These are phyloP conservation scores for Artemisia annua DNA, from an alignment of 129 eudicot species.

Conservation along the genomic window DNA sequence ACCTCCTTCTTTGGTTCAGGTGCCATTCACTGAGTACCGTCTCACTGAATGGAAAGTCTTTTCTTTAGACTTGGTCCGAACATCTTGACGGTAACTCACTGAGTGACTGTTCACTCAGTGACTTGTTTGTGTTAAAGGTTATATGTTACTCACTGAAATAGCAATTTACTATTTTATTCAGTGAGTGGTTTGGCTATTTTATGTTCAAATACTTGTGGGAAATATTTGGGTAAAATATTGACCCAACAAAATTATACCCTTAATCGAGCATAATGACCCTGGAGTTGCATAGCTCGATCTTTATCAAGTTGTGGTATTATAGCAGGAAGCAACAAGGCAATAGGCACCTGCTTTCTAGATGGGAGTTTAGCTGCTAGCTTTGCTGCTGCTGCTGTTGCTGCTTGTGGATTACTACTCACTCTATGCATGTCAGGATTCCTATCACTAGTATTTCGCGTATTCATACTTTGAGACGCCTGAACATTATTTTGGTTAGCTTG, in stretches of 20 bases:
- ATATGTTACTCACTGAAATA: too few species aligned
- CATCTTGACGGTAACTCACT: too few species aligned
- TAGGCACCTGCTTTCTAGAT: conserved; percentile 58
- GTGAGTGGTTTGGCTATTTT: too few species aligned
- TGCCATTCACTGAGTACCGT: too few species aligned
- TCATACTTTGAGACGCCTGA: conserved; percentile 41
- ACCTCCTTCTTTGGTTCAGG: too few species aligned
- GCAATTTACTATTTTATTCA: too few species aligned
- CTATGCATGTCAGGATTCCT: conserved; percentile 44
- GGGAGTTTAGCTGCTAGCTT: conserved; percentile 43
- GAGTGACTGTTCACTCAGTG: too few species aligned
- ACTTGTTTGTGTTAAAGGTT: too few species aligned
- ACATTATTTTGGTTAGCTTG: conserved; percentile 40
- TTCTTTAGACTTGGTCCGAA: too few species aligned
- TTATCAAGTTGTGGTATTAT: conserved; percentile 82
- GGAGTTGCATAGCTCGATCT: conserved; percentile 81
- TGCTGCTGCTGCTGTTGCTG: conserved; percentile 27
- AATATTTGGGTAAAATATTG: too few species aligned
- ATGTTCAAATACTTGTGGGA: too few species aligned
- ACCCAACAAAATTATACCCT: conserved; percentile 56
- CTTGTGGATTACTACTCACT: conserved; percentile 42
- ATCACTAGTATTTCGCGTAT: conserved; percentile 37
- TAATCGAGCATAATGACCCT: conserved; percentile 53
- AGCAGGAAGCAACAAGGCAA: conserved; percentile 66
- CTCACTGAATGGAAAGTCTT: too few species aligned